Evolutionary conservation across 495 filamentous ascomycete species (phyloP).

Genomic region (Aspergillus nidulans): DNA sequence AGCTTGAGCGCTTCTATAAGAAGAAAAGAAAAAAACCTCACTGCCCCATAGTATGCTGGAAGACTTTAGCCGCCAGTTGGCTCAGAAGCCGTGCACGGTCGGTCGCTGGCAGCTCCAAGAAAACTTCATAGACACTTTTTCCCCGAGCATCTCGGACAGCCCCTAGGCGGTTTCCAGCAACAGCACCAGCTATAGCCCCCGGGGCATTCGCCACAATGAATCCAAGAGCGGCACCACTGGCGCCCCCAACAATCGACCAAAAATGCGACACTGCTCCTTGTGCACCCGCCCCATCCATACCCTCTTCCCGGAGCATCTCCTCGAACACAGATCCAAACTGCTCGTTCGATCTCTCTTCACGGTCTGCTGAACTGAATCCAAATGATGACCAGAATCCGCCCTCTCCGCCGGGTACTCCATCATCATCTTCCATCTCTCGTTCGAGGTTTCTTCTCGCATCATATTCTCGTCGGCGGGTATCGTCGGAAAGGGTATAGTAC

Average conservation of each 20-base stretch:
- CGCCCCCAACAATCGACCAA: slow-evolving; percentile 79
- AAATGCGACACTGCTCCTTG: slow-evolving; percentile 58
- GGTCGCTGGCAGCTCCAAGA: slow-evolving; percentile 70
- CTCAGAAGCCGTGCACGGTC: slow-evolving; percentile 75
- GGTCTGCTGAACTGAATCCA: slow-evolving; percentile 45
- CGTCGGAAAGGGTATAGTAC: slow-evolving; percentile 90
- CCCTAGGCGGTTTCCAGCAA: slow-evolving; percentile 86
- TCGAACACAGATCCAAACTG: slow-evolving; percentile 94
- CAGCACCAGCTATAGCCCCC: slow-evolving; percentile 82
- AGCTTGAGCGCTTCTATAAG: neutral
- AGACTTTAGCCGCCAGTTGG: slow-evolving; percentile 69
- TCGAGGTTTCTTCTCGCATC: slow-evolving; percentile 63
- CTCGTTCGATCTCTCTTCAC: slow-evolving; percentile 53
- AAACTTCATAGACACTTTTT: slow-evolving; percentile 93
- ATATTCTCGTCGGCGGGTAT: slow-evolving; percentile 77
- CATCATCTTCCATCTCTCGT: slow-evolving; percentile 53
- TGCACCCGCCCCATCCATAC: slow-evolving; percentile 60
- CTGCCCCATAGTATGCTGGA: slow-evolving; percentile 43
- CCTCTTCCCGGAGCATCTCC: slow-evolving; percentile 96
- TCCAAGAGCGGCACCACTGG: slow-evolving; percentile 85
- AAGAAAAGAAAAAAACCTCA: slow-evolving; percentile 7
- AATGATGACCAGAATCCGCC: slow-evolving; percentile 60
- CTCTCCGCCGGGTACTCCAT: slow-evolving; percentile 50
- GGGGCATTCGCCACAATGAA: slow-evolving; percentile 94
- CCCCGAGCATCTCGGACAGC: slow-evolving; percentile 83